Evolutionary conservation across 2,329 filamentous ascomycete species (phyloP).

Genomic region (Colletotrichum plurivorum): DNA sequence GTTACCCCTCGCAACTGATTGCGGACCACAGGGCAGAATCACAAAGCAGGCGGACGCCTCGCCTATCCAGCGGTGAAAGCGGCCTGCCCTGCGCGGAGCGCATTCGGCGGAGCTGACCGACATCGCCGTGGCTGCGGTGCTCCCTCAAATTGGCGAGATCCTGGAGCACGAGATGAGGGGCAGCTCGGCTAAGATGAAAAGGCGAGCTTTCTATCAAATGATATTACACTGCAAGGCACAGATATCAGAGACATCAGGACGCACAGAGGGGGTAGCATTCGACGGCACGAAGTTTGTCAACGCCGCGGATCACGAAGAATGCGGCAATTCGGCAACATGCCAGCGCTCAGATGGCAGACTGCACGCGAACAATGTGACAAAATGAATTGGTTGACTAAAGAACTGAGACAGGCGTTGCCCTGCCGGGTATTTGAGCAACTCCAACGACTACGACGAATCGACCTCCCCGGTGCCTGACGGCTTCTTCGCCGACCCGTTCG

Average conservation of each 20-base stretch:
- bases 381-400: slow-evolving; percentile 29
- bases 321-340: neutral
- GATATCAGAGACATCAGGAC: slow-evolving; percentile 4
- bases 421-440: slow-evolving; percentile 40
- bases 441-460: slow-evolving; percentile 31
- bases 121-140: slow-evolving; percentile 1
- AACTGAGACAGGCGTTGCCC: slow-evolving; percentile 37
- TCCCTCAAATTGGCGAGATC: slow-evolving; percentile 1
- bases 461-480: slow-evolving; percentile 17
- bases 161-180: slow-evolving; percentile 4
- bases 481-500: slow-evolving; percentile 13
- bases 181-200: neutral
- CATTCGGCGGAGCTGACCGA: slow-evolving; percentile 1
- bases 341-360: neutral
- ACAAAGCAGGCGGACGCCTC: neutral
- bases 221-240: neutral
- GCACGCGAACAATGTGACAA: slow-evolving; percentile 16
- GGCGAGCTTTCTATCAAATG: neutral
- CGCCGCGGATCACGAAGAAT: neutral
- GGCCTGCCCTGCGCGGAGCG: neutral
- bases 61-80: neutral
- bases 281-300: slow-evolving; percentile 1
- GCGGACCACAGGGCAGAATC: neutral
- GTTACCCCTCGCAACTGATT: slow-evolving; percentile 4
- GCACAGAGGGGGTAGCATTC: neutral